phyloP scores from a whole-genome alignment of 257 asterid genomes.

The Galeopsis tetrahit region DNA sequence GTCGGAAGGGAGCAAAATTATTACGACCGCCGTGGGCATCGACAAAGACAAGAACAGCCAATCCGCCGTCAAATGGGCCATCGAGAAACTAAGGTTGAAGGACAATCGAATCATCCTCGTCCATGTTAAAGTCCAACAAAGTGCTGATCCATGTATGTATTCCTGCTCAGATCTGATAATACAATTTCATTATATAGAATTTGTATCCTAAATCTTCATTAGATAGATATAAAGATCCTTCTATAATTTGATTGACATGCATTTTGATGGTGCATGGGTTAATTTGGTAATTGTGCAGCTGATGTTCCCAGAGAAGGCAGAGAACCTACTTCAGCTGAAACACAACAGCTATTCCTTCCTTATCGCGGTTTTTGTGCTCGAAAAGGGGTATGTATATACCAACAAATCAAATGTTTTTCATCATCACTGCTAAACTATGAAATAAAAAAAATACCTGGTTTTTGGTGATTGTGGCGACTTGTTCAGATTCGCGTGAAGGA shows the following conservation, averaged over 20 bases:
- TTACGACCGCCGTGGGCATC: conserved; percentile 72
- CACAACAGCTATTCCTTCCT: conserved; percentile 75
- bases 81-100: conserved; percentile 56
- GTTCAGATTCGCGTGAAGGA: conserved; percentile 72
- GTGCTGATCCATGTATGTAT: conserved; percentile 48
- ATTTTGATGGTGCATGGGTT: conserved; percentile 5
- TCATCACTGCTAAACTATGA: background rate
- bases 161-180: conserved; percentile 18
- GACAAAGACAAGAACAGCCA: conserved; percentile 90
- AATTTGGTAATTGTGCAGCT: conserved; percentile 45
- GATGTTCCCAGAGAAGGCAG: conserved; percentile 56
- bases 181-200: no score
- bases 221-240: background rate
- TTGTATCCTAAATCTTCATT: no score
- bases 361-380: conserved; percentile 84
- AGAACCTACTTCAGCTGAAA: conserved; percentile 58
- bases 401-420: background rate
- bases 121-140: conserved; percentile 56
- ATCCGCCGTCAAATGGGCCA: conserved; percentile 84
- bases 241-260: background rate
- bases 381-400: conserved; percentile 63
- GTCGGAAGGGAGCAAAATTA: conserved; percentile 31
- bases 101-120: conserved; percentile 54
- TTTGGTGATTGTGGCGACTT: background rate
- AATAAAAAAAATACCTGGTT: background rate